Conservation (phyloP, 2,329 filamentous ascomycete species). For the Aschersonia sp. region DNA sequence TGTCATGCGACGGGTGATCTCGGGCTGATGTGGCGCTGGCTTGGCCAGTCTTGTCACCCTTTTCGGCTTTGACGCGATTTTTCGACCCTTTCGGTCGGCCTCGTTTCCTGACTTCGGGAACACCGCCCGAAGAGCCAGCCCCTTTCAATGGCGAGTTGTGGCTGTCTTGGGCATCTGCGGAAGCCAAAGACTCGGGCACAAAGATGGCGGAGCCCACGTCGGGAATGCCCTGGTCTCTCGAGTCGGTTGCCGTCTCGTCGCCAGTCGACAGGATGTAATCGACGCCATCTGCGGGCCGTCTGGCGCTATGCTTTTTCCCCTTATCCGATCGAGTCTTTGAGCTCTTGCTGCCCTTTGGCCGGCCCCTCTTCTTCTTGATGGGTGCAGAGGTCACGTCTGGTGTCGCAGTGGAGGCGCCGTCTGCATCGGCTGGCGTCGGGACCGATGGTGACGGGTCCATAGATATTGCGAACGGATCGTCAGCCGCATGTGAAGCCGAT, state of each 20-base stretch:
- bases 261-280: not conserved
- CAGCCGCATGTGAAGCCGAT: too few species aligned
- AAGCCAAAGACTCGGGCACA: not conserved
- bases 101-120: slow-evolving; percentile 14
- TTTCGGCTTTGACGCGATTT: slow-evolving; percentile 20
- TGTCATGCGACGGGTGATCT: not conserved
- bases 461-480: too few species aligned
- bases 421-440: too few species aligned
- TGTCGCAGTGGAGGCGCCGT: not conserved
- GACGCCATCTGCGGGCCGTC: not conserved
- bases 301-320: slow-evolving; percentile 2
- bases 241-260: not conserved
- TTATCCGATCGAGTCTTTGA: slow-evolving; percentile 12
- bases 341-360: slow-evolving; percentile 38
- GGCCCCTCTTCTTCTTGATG: slow-evolving; percentile 31
- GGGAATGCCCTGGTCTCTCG: not conserved
- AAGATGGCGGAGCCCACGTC: not conserved
- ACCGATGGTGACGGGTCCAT: too few species aligned
- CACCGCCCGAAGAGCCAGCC: slow-evolving; percentile 7
- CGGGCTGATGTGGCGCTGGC: not conserved
- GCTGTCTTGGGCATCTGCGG: not conserved
- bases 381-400: not conserved
- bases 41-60: not conserved
- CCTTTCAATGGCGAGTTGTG: not conserved
- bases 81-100: slow-evolving; percentile 32